Evolutionary conservation across 2,329 filamentous ascomycete genomes (phyloP).

Genomic region (Epichloe elymi): DNA sequence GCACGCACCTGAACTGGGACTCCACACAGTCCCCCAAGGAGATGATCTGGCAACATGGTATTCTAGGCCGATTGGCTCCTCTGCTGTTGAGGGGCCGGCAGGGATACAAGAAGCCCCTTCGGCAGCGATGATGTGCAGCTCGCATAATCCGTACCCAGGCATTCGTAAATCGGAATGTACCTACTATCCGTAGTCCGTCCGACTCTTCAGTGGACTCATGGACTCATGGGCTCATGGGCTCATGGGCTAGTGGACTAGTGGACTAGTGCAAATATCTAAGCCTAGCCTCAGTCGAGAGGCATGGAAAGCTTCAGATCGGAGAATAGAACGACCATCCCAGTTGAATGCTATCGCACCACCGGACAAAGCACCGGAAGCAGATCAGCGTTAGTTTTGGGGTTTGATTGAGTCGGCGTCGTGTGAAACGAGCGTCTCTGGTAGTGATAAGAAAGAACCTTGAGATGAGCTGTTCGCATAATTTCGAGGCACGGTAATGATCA

Average conservation of each 20-base stretch:
- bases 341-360: not conserved
- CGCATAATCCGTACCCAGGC: not conserved
- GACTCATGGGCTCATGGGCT: not conserved
- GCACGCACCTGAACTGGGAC: no score
- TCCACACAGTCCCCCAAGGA: not conserved
- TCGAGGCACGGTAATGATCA: slow-evolving; percentile 4
- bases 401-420: not conserved
- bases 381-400: not conserved
- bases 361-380: not conserved
- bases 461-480: slow-evolving; percentile 4
- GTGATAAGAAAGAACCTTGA: not conserved
- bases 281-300: not conserved
- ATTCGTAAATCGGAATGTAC: not conserved
- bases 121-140: not conserved
- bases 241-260: not conserved
- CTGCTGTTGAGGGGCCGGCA: not conserved
- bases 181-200: no score
- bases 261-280: not conserved
- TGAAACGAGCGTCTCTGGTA: not conserved
- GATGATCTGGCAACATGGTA: not conserved
- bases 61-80: not conserved
- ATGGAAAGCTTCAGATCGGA: not conserved
- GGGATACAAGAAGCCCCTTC: not conserved
- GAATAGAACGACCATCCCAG: slow-evolving; percentile 3
- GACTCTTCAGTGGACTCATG: not conserved